A percentile compares a stretch with the other conserved stretches of the same genome.
These are phyloP conservation scores for Rhynchospora pubera DNA, from an alignment of 176 grass and related monocot genomes.

Conservation along the genomic window DNA sequence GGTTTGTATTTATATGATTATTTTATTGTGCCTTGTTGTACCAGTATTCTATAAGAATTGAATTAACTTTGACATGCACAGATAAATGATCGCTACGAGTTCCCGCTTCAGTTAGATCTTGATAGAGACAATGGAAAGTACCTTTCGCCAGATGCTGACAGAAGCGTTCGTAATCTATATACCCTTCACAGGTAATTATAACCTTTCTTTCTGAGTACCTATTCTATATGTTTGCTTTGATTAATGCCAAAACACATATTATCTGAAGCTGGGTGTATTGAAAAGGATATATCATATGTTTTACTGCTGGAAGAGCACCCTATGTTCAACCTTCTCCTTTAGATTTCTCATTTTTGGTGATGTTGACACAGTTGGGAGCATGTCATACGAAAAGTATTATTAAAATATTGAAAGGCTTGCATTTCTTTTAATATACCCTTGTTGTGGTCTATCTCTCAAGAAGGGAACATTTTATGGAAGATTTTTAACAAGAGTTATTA, in stretches of 20 bases:
- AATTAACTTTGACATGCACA: slow-evolving; percentile 40
- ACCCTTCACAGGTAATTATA: slow-evolving; percentile 78
- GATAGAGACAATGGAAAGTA: slow-evolving; percentile 92
- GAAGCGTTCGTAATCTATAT: slow-evolving; percentile 88
- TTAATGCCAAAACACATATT: background rate
- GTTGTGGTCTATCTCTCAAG: background rate
- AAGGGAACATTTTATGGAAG: slow-evolving; percentile 3
- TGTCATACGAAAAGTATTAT: background rate
- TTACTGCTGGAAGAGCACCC: background rate
- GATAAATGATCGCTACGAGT: slow-evolving; percentile 99
- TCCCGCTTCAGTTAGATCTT: slow-evolving; percentile 96
- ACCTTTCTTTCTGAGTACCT: background rate
- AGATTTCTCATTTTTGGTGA: background rate
- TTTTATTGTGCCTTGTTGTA: slow-evolving; percentile 16
- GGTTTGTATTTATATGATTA: slow-evolving; percentile 50
- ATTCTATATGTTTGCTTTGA: background rate
- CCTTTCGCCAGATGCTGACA: slow-evolving; percentile 92
- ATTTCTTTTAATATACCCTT: background rate
- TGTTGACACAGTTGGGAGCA: background rate
- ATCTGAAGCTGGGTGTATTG: background rate
- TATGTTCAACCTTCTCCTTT: background rate
- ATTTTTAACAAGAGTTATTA: background rate
- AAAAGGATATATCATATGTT: background rate
- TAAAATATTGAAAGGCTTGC: background rate
- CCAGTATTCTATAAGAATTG: background rate